phyloP scores from a whole-genome alignment of 1,139 yeast species.

The Sugiyamaella novakii region DNA sequence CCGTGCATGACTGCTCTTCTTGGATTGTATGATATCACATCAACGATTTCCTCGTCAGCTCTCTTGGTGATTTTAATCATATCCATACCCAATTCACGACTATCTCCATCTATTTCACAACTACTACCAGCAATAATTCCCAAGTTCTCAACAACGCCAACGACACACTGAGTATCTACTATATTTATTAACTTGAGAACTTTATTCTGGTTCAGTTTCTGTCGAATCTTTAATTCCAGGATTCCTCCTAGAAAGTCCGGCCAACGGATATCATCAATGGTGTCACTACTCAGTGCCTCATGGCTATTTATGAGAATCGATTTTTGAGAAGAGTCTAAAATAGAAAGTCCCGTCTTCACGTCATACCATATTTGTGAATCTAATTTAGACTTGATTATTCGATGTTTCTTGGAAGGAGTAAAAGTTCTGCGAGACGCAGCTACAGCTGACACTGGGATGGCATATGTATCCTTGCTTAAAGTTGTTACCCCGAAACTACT shows the following conservation, averaged over 20 bases:
- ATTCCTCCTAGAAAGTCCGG: background rate
- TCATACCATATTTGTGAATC: background rate
- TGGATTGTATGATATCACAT: no score
- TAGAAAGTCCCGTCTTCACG: background rate
- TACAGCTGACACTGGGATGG: no score
- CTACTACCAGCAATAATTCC: background rate
- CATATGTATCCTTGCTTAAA: background rate
- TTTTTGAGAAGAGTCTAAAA: background rate
- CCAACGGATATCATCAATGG: background rate
- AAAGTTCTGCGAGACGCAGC: no score
- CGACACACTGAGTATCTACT: background rate
- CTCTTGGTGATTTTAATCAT: background rate
- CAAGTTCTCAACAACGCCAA: background rate
- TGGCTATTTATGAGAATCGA: no score
- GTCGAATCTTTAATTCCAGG: background rate
- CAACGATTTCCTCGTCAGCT: no score
- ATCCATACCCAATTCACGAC: no score
- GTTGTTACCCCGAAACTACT: background rate
- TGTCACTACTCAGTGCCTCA: no score
- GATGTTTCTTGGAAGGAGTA: background rate
- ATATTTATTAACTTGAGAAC: background rate
- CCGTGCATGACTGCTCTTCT: no score
- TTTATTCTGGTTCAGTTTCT: background rate
- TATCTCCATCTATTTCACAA: no score
- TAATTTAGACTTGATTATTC: background rate